Conservation (phyloP, 345 rosid genomes). For the Eucalyptus dawsonii region DNA sequence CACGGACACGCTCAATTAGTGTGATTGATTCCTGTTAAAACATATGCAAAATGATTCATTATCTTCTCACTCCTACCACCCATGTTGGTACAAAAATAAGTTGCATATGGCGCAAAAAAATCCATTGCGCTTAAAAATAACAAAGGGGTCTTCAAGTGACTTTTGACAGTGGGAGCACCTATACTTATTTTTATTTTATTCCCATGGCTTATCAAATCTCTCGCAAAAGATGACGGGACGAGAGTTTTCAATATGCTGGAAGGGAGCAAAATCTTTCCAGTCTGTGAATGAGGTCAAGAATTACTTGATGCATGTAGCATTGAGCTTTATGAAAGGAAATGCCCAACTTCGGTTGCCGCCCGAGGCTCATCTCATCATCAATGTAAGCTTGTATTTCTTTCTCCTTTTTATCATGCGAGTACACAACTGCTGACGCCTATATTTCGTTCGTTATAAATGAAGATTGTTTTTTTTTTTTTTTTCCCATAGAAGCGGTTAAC, state of each 20-base stretch:
- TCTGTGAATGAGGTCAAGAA: slow-evolving; percentile 27
- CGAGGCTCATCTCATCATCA: slow-evolving; percentile 57
- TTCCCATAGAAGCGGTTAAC: slow-evolving; percentile 40
- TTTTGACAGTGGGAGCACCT: slow-evolving; percentile 81
- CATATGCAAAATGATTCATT: no score
- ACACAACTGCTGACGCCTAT: not conserved
- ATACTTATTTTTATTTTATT: slow-evolving; percentile 71
- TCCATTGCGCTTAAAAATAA: no score
- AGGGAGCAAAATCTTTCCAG: slow-evolving; percentile 43
- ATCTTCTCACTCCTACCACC: no score
- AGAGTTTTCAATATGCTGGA: slow-evolving; percentile 72
- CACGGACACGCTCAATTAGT: no score
- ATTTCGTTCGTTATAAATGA: not conserved
- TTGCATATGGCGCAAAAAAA: no score
- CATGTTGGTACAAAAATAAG: no score
- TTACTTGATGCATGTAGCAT: slow-evolving; percentile 44
- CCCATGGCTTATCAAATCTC: slow-evolving; percentile 37
- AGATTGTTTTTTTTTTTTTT: not conserved
- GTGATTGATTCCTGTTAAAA: no score
- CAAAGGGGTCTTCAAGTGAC: slow-evolving; percentile 21
- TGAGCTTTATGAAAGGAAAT: slow-evolving; percentile 28
- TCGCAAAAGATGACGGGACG: slow-evolving; percentile 35
- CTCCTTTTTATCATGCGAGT: not conserved
- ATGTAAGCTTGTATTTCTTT: slow-evolving; percentile 24
- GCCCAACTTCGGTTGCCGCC: slow-evolving; percentile 50